Percentiles rank a stretch among this genome's conserved stretches.
phyloP scores from a whole-genome alignment of 805 yeast genomes.

The Spathaspora sp. region DNA sequence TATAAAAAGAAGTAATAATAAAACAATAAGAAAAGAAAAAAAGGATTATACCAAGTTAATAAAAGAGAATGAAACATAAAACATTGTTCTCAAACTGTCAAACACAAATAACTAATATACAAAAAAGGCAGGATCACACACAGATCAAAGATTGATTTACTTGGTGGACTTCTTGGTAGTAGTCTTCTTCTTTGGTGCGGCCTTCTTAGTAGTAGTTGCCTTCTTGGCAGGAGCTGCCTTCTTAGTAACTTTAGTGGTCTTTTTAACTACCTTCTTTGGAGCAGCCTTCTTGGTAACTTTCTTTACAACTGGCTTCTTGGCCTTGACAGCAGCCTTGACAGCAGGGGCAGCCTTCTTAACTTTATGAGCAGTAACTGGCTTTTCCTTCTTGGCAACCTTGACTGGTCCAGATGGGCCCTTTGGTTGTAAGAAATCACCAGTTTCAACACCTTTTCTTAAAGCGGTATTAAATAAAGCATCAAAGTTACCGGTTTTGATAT shows the following conservation, averaged over 20 bases:
- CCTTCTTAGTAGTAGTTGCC: conserved; percentile 6
- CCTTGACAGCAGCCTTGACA: conserved; percentile 20
- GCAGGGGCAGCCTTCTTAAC: conserved; percentile 13
- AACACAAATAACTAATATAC: conserved; percentile 1
- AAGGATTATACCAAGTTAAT: not conserved
- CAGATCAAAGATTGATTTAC: not conserved
- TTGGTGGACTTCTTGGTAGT: conserved; percentile 4
- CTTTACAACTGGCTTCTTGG: conserved; percentile 15
- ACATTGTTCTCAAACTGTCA: not conserved
- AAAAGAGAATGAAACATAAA: not conserved
- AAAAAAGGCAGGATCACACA: not conserved
- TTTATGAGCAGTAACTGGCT: conserved; percentile 3
- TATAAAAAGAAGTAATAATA: not conserved
- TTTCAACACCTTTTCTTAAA: conserved; percentile 72
- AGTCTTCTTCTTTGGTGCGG: conserved; percentile 5
- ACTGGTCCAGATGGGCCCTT: conserved; percentile 89
- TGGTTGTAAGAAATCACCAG: conserved; percentile 78
- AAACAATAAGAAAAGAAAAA: not conserved
- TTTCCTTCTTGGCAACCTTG: conserved; percentile 52
- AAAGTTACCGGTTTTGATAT: conserved; percentile 59
- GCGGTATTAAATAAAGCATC: conserved; percentile 77
- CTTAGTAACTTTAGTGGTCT: conserved; percentile 19
- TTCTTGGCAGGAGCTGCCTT: conserved; percentile 9
- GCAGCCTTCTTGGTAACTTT: conserved; percentile 9
- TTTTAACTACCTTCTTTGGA: conserved; percentile 13